Percentiles rank a stretch among this genome's conserved stretches.
Evolutionary conservation across 129 eudicot species (phyloP).

Genomic region (Cynara cardunculus): DNA sequence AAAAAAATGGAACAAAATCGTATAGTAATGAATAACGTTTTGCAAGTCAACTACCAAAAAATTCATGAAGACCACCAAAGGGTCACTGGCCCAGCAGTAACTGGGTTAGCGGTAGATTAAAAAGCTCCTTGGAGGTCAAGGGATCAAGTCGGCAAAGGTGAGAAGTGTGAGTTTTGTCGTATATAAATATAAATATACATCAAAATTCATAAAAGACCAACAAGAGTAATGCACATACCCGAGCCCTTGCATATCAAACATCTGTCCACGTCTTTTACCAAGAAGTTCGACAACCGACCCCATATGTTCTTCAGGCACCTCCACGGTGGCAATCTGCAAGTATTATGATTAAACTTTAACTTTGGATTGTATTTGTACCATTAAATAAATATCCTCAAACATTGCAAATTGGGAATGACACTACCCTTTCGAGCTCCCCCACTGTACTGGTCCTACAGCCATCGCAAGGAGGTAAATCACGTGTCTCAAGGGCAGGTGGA

Average conservation of each 20-base stretch:
- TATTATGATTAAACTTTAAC: not conserved
- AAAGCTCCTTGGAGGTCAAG: not conserved
- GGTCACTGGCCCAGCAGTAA: not conserved
- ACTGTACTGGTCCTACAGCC: too few species aligned
- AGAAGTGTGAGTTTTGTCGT: not conserved
- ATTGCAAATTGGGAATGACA: too few species aligned
- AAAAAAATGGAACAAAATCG: not conserved
- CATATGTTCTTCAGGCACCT: constrained; percentile 79
- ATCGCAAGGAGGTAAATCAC: too few species aligned
- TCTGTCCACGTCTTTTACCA: constrained; percentile 94
- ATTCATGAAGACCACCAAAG: not conserved
- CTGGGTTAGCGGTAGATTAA: too few species aligned
- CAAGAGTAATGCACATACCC: constrained; percentile 49
- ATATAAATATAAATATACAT: too few species aligned
- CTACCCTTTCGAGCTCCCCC: too few species aligned
- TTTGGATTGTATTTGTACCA: not conserved
- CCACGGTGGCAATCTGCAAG: constrained; percentile 81
- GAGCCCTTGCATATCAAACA: constrained; percentile 88
- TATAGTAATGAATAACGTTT: not conserved
- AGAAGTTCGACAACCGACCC: constrained; percentile 95
- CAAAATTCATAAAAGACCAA: not conserved
- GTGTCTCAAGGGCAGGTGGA: too few species aligned
- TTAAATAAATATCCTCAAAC: too few species aligned
- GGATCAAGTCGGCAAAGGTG: not conserved
- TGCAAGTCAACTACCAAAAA: not conserved